Base-by-base conservation (phyloP, 768 basidiomycete genomes). In the Suillus alpinus region DNA sequence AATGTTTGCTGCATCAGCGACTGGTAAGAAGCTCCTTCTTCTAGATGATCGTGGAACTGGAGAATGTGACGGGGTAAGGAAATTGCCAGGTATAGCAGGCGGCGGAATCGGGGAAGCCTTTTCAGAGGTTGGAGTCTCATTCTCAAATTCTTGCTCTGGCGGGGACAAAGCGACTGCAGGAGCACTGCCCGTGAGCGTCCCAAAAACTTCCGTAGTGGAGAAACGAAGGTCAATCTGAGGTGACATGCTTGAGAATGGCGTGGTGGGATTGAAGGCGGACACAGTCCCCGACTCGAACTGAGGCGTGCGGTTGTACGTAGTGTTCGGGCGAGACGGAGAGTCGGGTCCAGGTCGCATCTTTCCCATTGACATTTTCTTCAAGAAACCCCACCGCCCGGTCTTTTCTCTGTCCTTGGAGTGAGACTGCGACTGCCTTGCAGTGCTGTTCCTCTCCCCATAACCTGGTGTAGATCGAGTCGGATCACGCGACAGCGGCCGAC, bases 291-390 rank as follows among this genome's bases (percentile, higher is more conserved):
- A 51, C 41, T 67, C 71, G 6, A 55, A 58, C 31, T 66, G 68
- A 26, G 50, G 44, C 46, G 50, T 4, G 39, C 67, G 71, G 53
- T 57, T 58, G 49, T 65, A 72, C 65, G 65, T 73, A 66, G 75
- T 75, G 43, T 73, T 76, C 10, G 77, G 71, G 32, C 81, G 76
- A 6, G 80, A 67, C 49, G 61, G 32, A 16, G 81, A 74, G 51
- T 92, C 91, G 10, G 53, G 37, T 55, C 53, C 53, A n/a, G 77
- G 65, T 67, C 86, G 86, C 78, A 96, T 89, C 73, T 91, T 93
- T 14, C 94, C 89, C 93, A 95, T 96, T 6, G 94, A 96, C 94
- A 98, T 97, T 78, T 98, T 98, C 78, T 95, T 94, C 61, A 98
- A 78, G 78, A 98, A 96, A 4, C 95, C 94, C 95, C 95, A 96